These are phyloP conservation scores for Microdochium paspali DNA, from an alignment of 2,329 filamentous ascomycete species.

Conservation along the genomic window DNA sequence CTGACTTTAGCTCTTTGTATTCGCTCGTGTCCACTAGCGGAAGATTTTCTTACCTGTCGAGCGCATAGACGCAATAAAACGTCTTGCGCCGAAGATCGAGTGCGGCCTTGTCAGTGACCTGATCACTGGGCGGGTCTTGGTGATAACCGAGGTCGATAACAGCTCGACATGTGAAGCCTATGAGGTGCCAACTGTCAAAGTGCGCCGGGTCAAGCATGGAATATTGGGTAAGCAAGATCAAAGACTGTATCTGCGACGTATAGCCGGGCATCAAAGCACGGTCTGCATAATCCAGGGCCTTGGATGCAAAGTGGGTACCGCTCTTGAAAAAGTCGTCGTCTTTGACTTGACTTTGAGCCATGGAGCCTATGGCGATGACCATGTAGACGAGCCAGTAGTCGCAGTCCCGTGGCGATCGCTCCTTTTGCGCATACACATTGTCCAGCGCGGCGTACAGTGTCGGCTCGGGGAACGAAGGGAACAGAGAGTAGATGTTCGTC, in stretches of 20 bases:
- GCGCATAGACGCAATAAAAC: slow-evolving; percentile 83
- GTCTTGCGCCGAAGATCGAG: slow-evolving; percentile 73
- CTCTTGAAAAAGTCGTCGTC: slow-evolving; percentile 53
- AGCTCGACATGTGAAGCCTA: slow-evolving; percentile 81
- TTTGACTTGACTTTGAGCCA: slow-evolving; percentile 60
- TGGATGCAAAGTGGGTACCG: slow-evolving; percentile 46
- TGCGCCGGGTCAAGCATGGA: slow-evolving; percentile 82
- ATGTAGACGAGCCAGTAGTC: slow-evolving; percentile 85
- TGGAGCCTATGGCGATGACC: slow-evolving; percentile 76
- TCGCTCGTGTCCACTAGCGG: too few species aligned
- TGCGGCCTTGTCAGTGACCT: slow-evolving; percentile 55
- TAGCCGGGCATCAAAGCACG: slow-evolving; percentile 79
- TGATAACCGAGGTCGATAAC: slow-evolving; percentile 87
- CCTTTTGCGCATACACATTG: slow-evolving; percentile 66
- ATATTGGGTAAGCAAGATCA: slow-evolving; percentile 80
- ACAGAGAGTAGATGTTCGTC: slow-evolving; percentile 67
- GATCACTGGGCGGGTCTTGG: slow-evolving; percentile 72
- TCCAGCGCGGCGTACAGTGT: slow-evolving; percentile 70
- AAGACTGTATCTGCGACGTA: slow-evolving; percentile 74
- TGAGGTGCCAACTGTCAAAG: slow-evolving; percentile 89
- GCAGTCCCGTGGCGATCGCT: slow-evolving; percentile 51
- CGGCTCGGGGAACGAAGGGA: slow-evolving; percentile 77
- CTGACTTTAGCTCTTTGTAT: too few species aligned
- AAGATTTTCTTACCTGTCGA: slow-evolving; percentile 83
- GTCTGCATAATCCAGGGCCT: slow-evolving; percentile 70